Evolutionary conservation across 2,329 filamentous ascomycete genomes (phyloP), one percentile per base, ranked within the genome.

Genomic region (Aspergillus fumigatus): DNA sequence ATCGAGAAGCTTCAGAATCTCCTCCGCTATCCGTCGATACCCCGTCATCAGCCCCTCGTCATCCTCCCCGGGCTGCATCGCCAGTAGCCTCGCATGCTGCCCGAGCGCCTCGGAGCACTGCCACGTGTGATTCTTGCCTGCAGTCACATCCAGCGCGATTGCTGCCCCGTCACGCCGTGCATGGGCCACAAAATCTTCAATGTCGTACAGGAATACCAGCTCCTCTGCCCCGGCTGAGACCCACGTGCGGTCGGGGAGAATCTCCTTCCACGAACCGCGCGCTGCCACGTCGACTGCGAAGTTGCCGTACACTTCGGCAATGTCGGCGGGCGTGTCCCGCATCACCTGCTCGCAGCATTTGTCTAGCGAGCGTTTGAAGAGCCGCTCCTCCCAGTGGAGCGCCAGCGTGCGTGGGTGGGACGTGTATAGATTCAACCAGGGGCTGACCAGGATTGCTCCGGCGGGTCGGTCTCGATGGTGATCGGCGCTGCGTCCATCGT

Each of bases 1-100:
- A 43, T 43, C 40, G 40, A 21, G 8, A 43, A 57, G 38, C 4
- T 38, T 51, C 43, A 58, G n/a, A 17, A 75, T 87, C 6, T 67
- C 66, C 29, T 66, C 71, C 10, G 54, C 57, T 21, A 59, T 50
- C 21, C 25, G 51, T 26, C 52, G 38, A 48, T 57, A 59, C 29
- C 57, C 57, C 5, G 7, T 23, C 54, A 59, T 57, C 19, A 59
- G 38, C 8, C 41, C 55, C 9, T 32, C 35, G 4, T 51, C 40
- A 48, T 55, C 40, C 27, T 52, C 53, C 6, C 51, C 57, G 27
- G 53, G 38, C 11, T 45, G 17, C 19, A 53, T 5, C 9, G 21
- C 50, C 25, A 61, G 35, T 50, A 61, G 43, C 6, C 38, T 55
- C 32, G n/a, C 11, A 6, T 61, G 59, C 40, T 61, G 59, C 17